Base-by-base conservation (phyloP, 768 basidiomycete genomes). In the Exsudoporus frostii region DNA sequence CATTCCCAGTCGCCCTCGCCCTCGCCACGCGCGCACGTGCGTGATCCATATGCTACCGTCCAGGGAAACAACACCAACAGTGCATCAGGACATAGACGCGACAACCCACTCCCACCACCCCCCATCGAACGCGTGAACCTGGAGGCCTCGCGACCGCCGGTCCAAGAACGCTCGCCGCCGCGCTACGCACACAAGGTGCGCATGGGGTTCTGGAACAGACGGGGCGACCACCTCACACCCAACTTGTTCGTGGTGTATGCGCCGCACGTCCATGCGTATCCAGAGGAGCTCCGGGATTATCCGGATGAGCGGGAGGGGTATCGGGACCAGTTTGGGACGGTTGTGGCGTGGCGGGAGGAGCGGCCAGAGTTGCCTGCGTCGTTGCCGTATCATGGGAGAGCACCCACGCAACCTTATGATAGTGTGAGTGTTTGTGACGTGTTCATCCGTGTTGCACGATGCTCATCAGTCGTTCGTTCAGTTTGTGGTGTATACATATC, bases 191-290 rank as follows among this genome's bases (percentile, higher is more conserved):
- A 55, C 54, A 71, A 74, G 53, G 48, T 74, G 9, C 83, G 86
- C 19, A 69, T 69, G 32, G 88, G 88, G 1, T 82, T 73, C 58
- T 90, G 88, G 88, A 90, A 90, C 58, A 64, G 77, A n/a, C 81
- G 87, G 2, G 88, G 88, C 0, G 88, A 90, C 64, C 81, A 88
- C 58, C 75, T 86, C 45, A 85, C 83, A 20, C 48, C 65, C 20
- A 68, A 73, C 19, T 76, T 76, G 43, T 84, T 72, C 59, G 73
- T 88, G 56, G 86, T 90, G 29, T 88, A 84, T 51, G 86, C 85
- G 8, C 88, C 88, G 1, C 68, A 65, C 0, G 67, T 74, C 8
- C 65, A 68, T 42, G 75, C 77, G n/a, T 83, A 83, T 59, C 88
- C 88, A 1, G 56, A 63, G 0, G 88, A 90, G 9, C 73, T 90